These are phyloP conservation scores for Physcomitrium patens DNA, from an alignment of 225 moss, liverwort and hornwort genomes.

Conservation along the genomic window DNA sequence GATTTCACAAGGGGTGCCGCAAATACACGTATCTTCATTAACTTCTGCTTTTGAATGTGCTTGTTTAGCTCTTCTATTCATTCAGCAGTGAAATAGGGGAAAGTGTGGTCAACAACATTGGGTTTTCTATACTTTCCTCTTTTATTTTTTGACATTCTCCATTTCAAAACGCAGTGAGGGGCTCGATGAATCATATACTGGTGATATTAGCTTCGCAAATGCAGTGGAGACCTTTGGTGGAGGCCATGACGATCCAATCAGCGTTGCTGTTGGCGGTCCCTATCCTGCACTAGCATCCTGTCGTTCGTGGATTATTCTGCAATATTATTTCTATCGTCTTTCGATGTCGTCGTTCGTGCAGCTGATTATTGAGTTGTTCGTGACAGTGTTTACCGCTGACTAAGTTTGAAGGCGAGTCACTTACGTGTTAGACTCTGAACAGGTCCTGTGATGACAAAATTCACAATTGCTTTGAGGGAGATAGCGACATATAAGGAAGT, in stretches of 20 bases:
- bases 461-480: constrained; percentile 95
- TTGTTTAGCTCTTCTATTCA: not conserved
- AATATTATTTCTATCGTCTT: not conserved
- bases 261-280: constrained; percentile 89
- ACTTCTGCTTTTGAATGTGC: constrained; percentile 15
- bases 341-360: constrained; percentile 6
- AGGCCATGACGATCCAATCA: constrained; percentile 97
- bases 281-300: constrained; percentile 27
- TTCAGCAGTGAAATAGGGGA: constrained; percentile 1
- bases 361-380: constrained; percentile 7
- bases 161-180: constrained; percentile 61
- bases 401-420: constrained; percentile 18
- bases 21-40: constrained; percentile 65
- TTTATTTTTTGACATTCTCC: constrained; percentile 9
- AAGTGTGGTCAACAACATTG: not conserved
- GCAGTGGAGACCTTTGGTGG: constrained; percentile 93
- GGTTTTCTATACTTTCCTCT: constrained; percentile 17
- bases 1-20: constrained; percentile 90
- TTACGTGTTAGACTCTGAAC: constrained; percentile 18
- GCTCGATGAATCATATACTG: constrained; percentile 92
- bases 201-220: constrained; percentile 88
- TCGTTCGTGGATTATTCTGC: constrained; percentile 3
- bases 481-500: constrained; percentile 98
- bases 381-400: constrained; percentile 18
- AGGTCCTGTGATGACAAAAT: constrained; percentile 99